These are phyloP conservation scores for Podaxis sp. DNA, from an alignment of 768 basidiomycete genomes.

Conservation along the genomic window DNA sequence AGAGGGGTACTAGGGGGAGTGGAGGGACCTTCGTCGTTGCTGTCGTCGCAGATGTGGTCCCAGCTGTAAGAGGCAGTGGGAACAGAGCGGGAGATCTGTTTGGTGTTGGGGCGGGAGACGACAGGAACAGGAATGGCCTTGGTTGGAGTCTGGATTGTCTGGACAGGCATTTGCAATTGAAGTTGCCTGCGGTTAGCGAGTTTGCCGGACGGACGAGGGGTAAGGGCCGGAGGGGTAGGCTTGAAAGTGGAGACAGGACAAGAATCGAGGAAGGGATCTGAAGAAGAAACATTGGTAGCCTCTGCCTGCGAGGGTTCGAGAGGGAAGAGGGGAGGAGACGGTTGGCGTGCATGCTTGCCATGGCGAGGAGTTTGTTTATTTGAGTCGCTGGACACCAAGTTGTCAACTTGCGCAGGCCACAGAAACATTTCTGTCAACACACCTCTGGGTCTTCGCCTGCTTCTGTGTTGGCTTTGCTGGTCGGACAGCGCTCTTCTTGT, in stretches of 20 bases:
- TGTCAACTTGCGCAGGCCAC: neutral
- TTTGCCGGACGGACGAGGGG: conserved; percentile 48
- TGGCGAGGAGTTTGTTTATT: conserved; percentile 44
- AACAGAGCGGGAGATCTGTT: conserved; percentile 45
- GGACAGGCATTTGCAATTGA: conserved; percentile 20
- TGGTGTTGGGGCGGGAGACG: conserved; percentile 10
- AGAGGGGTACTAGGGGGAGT: conserved; percentile 53
- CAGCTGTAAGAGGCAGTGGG: conserved; percentile 37
- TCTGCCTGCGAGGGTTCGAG: conserved; percentile 62
- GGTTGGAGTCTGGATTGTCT: conserved; percentile 30
- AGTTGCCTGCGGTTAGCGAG: conserved; percentile 54
- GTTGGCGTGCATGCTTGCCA: conserved; percentile 52
- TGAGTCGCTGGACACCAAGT: neutral
- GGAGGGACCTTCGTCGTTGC: conserved; percentile 38
- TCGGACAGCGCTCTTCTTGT: conserved; percentile 21
- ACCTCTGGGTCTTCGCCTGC: conserved; percentile 20
- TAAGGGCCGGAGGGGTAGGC: conserved; percentile 33
- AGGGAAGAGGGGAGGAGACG: conserved; percentile 48
- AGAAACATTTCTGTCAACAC: conserved; percentile 1
- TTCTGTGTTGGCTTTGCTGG: conserved; percentile 29
- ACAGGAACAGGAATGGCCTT: conserved; percentile 51
- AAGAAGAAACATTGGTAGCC: conserved; percentile 38
- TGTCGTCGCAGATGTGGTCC: conserved; percentile 76
- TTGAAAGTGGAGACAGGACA: conserved; percentile 19
- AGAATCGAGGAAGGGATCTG: conserved; percentile 41